Conservation (phyloP, 306 rosid genomes). For the Ormosia emarginata region DNA sequence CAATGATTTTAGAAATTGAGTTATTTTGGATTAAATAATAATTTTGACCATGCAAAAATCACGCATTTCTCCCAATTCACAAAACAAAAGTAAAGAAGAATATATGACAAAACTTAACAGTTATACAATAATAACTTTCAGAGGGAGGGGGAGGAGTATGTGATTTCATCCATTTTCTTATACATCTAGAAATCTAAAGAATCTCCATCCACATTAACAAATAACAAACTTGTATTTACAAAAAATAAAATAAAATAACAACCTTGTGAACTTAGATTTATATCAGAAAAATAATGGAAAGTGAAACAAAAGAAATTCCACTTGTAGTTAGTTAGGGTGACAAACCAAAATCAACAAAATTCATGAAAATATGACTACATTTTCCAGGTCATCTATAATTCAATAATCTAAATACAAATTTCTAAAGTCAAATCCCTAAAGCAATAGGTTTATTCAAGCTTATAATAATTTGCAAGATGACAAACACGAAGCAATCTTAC, state of each 20-base stretch:
- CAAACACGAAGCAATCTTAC: not conserved
- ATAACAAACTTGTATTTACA: not conserved
- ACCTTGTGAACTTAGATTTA: not conserved
- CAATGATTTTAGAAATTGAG: not conserved
- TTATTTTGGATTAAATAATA: not conserved
- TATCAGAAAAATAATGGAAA: not conserved
- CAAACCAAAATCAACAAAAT: not conserved
- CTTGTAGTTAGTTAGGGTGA: not conserved
- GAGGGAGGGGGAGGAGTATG: not conserved
- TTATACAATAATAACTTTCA: not conserved
- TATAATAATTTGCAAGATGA: not conserved
- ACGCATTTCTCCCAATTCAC: not conserved
- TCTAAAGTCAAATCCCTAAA: not conserved
- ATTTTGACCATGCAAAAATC: not conserved
- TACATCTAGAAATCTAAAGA: not conserved
- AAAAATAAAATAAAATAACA: not conserved
- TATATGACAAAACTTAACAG: not conserved
- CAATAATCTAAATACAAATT: too few species aligned
- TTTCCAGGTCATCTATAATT: not conserved
- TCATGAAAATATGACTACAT: not conserved
- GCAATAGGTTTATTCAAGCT: not conserved
- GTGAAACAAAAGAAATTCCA: constrained; percentile 1
- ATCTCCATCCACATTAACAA: not conserved
- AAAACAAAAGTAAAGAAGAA: not conserved
- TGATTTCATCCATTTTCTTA: not conserved